Evolutionary conservation across 2,329 filamentous ascomycete genomes (phyloP), one percentile per base, ranked within the genome.

Genomic region (Mollisia scopiformis): DNA sequence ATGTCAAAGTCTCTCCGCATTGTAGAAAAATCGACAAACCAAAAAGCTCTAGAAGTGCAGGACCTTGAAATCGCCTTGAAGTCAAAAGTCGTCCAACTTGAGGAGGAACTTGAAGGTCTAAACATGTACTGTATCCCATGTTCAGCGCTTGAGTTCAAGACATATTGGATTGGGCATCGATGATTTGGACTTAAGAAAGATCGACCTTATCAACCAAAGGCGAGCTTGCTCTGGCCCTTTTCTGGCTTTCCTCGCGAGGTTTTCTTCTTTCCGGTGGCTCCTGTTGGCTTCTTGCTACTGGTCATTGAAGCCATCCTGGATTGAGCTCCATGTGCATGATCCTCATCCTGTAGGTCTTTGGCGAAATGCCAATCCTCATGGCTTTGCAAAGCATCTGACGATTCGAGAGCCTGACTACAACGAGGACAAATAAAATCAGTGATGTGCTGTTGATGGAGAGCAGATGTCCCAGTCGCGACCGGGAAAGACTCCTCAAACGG

Each of bases 351-450:
- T 30, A 99, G 81, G 68, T 94, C 90, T 76, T 91, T 92, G 49
- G 95, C 95, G 76, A 97, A 89, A 77, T 99, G 95, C 89, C 93
- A 98, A 75, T 99, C 95, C 57, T 89, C 82, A 74, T 99, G 95
- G 76, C 91, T 93, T 66, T 88, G 84, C 50, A 87, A 72, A 68
- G 84, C 82, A 58, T 88, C 84, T 27, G 79, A 72, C 39, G 81
- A 78, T 13, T 82, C 79, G 33, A 95, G 79, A n/a, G 74, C 72
- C 69, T 83, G 81, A 61, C 83, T 81, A 75, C 93, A 97, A 64
- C 86, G 85, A 53, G 79, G 73, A 74, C 92, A 96, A 41, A 75
- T 69, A 68, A 80, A 76, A 46, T 76, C 71, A 37, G 71, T 73
- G 64, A 75, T 74, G 69, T 73, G 70, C 57, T 66, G 66, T 67